phyloP scores from a whole-genome alignment of 805 yeast species.

The Saturnispora serradocipensis region DNA sequence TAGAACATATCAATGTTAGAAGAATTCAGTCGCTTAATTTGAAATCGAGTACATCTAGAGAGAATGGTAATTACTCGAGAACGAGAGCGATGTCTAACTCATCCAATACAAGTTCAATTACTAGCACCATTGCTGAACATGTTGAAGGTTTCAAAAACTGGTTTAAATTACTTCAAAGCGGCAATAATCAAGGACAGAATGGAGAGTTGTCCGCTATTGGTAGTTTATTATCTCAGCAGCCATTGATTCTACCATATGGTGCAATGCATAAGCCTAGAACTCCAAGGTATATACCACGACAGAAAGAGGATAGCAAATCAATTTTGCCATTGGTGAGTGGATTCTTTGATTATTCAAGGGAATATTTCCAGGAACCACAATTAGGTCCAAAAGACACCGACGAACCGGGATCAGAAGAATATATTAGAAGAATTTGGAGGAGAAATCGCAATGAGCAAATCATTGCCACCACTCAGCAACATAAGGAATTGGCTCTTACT shows the following conservation, averaged over 20 bases:
- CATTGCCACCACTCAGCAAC: constrained; percentile 82
- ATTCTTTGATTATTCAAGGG: constrained; percentile 70
- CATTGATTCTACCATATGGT: constrained; percentile 28
- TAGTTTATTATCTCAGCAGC: constrained; percentile 20
- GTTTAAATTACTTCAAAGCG: constrained; percentile 17
- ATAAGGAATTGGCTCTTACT: constrained; percentile 68
- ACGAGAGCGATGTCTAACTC: constrained; percentile 6
- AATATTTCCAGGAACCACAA: constrained; percentile 95
- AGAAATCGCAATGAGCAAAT: constrained; percentile 80
- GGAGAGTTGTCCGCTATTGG: constrained; percentile 18
- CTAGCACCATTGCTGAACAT: constrained; percentile 6
- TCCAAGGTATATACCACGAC: constrained; percentile 40
- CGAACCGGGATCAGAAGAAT: constrained; percentile 86
- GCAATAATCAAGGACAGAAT: constrained; percentile 14
- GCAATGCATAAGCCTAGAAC: constrained; percentile 46
- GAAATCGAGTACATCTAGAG: constrained; percentile 8
- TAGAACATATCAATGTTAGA: constrained; percentile 7
- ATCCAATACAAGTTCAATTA: constrained; percentile 11
- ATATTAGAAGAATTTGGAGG: constrained; percentile 78
- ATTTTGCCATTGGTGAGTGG: constrained; percentile 49
- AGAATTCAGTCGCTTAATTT: constrained; percentile 21
- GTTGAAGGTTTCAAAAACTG: constrained; percentile 13
- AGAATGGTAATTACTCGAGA: neutral
- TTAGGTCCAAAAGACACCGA: constrained; percentile 77
- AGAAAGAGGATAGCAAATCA: constrained; percentile 28